Conservation (phyloP, 495 filamentous ascomycete genomes). For the Daldinia caldariorum region DNA sequence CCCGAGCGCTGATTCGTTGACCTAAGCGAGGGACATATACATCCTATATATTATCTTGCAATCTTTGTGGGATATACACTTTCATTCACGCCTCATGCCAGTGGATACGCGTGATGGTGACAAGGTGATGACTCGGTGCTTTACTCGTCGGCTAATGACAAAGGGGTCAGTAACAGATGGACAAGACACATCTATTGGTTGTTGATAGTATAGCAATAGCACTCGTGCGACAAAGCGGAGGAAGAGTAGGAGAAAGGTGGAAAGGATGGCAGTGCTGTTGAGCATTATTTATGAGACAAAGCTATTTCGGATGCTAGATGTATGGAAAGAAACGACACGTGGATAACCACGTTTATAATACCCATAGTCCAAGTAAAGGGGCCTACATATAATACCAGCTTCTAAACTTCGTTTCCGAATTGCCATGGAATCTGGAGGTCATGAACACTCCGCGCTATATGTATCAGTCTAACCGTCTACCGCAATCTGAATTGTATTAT, state of each 20-base stretch:
- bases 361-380: background rate
- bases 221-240: conserved; percentile 26
- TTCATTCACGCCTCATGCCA: conserved; percentile 3
- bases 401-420: background rate
- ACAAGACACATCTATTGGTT: conserved; percentile 19
- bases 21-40: background rate
- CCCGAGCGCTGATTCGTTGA: background rate
- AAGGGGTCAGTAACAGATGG: conserved; percentile 10
- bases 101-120: conserved; percentile 3
- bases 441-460: background rate
- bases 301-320: background rate
- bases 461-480: background rate
- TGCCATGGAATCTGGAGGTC: background rate
- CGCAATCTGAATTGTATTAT: background rate
- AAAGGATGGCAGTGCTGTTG: background rate
- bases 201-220: conserved; percentile 20
- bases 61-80: conserved; percentile 16
- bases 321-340: background rate
- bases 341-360: background rate
- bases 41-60: background rate
- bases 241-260: background rate
- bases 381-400: background rate
- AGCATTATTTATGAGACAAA: conserved; percentile 13
- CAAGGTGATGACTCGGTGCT: conserved; percentile 5
- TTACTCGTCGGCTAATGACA: conserved; percentile 19